Conservation (phyloP, 164 flowering plant genomes). For the Magnolia sinica region DNA sequence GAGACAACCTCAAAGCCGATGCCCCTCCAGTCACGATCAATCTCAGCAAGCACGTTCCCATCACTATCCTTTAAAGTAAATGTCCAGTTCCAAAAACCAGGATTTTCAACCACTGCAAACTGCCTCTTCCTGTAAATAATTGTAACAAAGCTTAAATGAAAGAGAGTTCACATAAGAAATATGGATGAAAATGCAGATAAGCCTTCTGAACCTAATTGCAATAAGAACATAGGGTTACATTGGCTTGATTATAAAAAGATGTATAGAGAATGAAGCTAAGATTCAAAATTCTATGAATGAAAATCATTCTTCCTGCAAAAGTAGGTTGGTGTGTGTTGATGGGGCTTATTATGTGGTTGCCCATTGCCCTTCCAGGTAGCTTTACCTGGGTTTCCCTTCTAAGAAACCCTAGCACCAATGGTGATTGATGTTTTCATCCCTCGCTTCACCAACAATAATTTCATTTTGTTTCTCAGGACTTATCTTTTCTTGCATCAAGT, state of each 20-base stretch:
- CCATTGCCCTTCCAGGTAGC: no score
- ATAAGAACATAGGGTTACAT: neutral
- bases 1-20: slow-evolving; percentile 86
- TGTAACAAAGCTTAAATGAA: no score
- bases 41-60: slow-evolving; percentile 79
- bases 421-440: no score
- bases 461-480: no score
- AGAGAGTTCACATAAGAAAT: neutral
- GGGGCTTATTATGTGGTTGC: no score
- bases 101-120: slow-evolving; percentile 96
- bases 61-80: slow-evolving; percentile 86
- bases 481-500: no score
- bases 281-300: no score
- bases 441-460: no score
- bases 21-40: slow-evolving; percentile 98
- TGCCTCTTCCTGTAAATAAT: slow-evolving; percentile 57
- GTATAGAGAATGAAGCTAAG: neutral
- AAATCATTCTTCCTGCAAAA: no score
- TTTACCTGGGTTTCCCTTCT: no score
- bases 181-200: neutral
- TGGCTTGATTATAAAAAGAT: neutral
- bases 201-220: neutral
- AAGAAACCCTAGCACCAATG: no score
- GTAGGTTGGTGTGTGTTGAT: no score
- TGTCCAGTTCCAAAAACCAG: slow-evolving; percentile 97